Evolutionary conservation across 164 flowering plant species (phyloP).

Genomic region (Paratinospora sagittata): DNA sequence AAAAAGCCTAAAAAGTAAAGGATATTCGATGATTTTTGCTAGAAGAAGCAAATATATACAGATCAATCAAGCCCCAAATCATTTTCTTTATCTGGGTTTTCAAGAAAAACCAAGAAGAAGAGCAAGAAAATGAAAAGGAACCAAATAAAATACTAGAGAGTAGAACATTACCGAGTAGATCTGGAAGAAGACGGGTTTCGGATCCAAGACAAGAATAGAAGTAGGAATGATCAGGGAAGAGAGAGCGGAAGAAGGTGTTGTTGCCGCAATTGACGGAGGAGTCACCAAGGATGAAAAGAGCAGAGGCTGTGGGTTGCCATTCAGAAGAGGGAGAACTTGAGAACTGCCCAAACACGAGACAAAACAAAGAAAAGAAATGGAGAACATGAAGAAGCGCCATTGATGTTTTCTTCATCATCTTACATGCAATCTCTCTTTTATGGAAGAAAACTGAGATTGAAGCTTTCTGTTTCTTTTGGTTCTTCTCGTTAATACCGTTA

Average conservation of each 20-base stretch:
- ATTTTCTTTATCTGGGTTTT: too few relatives aligned
- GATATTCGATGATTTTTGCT: neutral
- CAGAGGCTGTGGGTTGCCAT: conserved; percentile 6
- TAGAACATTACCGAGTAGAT: conserved; percentile 49
- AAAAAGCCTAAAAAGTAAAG: too few relatives aligned
- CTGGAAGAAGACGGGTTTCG: conserved; percentile 43
- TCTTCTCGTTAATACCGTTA: too few relatives aligned
- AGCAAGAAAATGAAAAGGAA: neutral
- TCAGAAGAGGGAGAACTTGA: neutral
- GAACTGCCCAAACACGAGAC: too few relatives aligned
- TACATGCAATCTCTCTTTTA: neutral
- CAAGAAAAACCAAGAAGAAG: neutral
- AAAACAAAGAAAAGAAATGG: too few relatives aligned
- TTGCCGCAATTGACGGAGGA: conserved; percentile 75
- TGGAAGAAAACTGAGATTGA: too few relatives aligned
- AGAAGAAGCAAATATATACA: neutral
- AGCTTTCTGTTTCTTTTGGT: too few relatives aligned
- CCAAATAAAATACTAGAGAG: neutral
- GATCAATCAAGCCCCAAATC: too few relatives aligned
- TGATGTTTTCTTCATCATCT: neutral
- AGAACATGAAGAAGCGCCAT: neutral
- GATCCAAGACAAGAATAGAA: conserved; percentile 43
- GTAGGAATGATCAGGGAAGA: conserved; percentile 35
- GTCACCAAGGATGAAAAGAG: conserved; percentile 54
- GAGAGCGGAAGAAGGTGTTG: conserved; percentile 40